Percentiles rank a stretch among this genome's conserved stretches.
phyloP scores from a whole-genome alignment of 352 stramenopile genomes.

The Phytopythium vexans region DNA sequence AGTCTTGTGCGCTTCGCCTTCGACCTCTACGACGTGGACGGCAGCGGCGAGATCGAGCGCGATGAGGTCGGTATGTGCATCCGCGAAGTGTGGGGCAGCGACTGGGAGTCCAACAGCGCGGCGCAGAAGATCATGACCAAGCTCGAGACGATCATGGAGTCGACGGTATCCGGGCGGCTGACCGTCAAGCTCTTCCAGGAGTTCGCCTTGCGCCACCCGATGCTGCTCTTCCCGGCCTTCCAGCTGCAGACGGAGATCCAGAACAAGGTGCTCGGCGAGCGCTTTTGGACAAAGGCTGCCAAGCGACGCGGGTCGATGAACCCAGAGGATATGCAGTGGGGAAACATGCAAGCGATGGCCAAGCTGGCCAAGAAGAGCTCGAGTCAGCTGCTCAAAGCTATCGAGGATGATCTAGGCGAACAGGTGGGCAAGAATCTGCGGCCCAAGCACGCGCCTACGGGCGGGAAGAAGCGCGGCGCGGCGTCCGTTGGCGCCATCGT shows the following conservation, averaged over 20 bases:
- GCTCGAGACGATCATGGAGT: conserved; percentile 43
- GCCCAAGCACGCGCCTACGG: neutral
- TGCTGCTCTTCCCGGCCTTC: conserved; percentile 70
- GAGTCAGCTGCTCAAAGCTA: conserved; percentile 20
- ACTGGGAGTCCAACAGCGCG: conserved; percentile 46
- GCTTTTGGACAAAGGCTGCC: conserved; percentile 51
- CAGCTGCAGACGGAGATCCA: conserved; percentile 66
- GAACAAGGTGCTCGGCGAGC: conserved; percentile 47
- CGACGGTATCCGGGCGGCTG: conserved; percentile 27
- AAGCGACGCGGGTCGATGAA: conserved; percentile 35
- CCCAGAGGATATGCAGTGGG: conserved; percentile 32
- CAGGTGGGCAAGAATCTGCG: conserved; percentile 12
- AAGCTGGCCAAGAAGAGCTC: conserved; percentile 22
- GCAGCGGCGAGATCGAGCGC: conserved; percentile 65
- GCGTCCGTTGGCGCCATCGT: neutral
- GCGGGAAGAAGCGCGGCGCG: too few species aligned
- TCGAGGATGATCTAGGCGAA: conserved; percentile 25
- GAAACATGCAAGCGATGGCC: conserved; percentile 25
- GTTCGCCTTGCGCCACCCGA: conserved; percentile 51
- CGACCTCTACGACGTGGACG: conserved; percentile 69
- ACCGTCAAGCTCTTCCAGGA: conserved; percentile 46
- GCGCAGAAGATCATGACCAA: conserved; percentile 61
- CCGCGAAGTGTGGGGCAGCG: conserved; percentile 53
- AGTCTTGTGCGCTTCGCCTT: conserved; percentile 70
- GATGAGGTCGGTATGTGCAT: conserved; percentile 45